Evolutionary conservation across 1,139 yeast species (phyloP), one percentile per base, ranked within the genome.

Genomic region (Debaryomycetaceae sp.): DNA sequence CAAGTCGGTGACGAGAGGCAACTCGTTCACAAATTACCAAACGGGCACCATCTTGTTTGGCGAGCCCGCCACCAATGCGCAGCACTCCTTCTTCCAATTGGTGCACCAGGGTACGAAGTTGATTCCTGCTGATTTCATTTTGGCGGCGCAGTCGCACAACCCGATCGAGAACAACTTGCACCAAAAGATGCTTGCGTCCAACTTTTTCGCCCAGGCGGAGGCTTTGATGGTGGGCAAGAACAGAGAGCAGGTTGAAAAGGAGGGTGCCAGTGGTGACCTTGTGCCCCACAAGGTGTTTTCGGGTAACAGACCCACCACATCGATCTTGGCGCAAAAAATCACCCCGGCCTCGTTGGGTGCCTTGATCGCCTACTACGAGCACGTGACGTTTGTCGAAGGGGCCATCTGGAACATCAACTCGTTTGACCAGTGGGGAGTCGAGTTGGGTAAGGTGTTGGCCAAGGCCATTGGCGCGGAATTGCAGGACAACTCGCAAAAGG

Each of bases 391-490:
- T 65, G 89, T 89, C 39, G 98, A 91, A 68, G 98, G 98, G 65
- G 98, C 98, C 38, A 66, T 91, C 53, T 91, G 98, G 98, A 91
- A 93, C 76, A 89, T 91, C 71, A 91, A 91, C 78, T 89, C 97
- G 12, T 91, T 86, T 57, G 98, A 91, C 71, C 98, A 91, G 74
- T 91, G 97, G 96, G 98, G 98, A 65, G 98, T 91, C 51, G 98
- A 91, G 71, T 83, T 91, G 52, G 98, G 98, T 60, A 91, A 91
- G 72, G 94, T 83, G 34, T 78, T 91, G 56, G 98, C 98, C 56
- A 91, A 91, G 80, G 94, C 75, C 41, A 91, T 91, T 55, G 93
- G 94, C 48, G 74, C 75, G 50, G 96, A 91, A 67, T 78, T 91
- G 56, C 80, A 82, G 44, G 78, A 73, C 54, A 53, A 65, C 34